Evolutionary conservation across 2,329 filamentous ascomycete genomes (phyloP).

Genomic region (Orbilia blumenaviensis): DNA sequence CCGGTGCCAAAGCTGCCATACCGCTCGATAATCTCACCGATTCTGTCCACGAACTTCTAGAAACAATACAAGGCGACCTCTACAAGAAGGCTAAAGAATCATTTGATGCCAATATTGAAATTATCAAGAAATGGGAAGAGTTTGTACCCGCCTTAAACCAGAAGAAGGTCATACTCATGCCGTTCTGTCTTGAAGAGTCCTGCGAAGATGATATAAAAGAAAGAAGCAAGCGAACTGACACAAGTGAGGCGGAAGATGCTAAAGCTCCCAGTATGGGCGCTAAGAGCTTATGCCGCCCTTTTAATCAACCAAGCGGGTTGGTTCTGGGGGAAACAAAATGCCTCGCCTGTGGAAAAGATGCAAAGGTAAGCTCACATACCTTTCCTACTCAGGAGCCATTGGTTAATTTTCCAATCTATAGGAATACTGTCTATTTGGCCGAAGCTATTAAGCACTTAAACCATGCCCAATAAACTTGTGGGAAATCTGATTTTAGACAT

Average conservation of each 20-base stretch:
- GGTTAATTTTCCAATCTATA: not conserved
- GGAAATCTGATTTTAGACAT: not conserved
- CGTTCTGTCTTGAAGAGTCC: conserved; percentile 76
- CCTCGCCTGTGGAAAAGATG: conserved; percentile 63
- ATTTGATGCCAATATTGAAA: conserved; percentile 81
- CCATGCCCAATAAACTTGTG: not conserved
- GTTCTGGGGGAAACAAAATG: conserved; percentile 86
- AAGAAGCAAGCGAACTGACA: conserved; percentile 70
- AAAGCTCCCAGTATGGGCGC: conserved; percentile 78
- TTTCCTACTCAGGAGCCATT: not conserved
- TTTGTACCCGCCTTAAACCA: conserved; percentile 88
- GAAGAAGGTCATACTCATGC: conserved; percentile 93
- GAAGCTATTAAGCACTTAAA: conserved; percentile 50
- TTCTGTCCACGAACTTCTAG: conserved; percentile 80
- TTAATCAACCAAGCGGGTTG: conserved; percentile 84
- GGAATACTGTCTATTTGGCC: conserved; percentile 49
- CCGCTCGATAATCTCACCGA: conserved; percentile 76
- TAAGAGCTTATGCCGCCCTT: conserved; percentile 80
- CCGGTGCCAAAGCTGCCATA: conserved; percentile 81
- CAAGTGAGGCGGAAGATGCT: conserved; percentile 77
- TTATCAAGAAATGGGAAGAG: conserved; percentile 86
- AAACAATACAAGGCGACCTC: conserved; percentile 88
- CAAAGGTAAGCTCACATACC: conserved; percentile 53
- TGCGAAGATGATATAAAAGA: conserved; percentile 98
- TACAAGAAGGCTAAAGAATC: conserved; percentile 77